Evolutionary conservation across 805 yeast species (phyloP), one percentile per base, ranked within the genome.

Genomic region (Spathaspora sp.): DNA sequence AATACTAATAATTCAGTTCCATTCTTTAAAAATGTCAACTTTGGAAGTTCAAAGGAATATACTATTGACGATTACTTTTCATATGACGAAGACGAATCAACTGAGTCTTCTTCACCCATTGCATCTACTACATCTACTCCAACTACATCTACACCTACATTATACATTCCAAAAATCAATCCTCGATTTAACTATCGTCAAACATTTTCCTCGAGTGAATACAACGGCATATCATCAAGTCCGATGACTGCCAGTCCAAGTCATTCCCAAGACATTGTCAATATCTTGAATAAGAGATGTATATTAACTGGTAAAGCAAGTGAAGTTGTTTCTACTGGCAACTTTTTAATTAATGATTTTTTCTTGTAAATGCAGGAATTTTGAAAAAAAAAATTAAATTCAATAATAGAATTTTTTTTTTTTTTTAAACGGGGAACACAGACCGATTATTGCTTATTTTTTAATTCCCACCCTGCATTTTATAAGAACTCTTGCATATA

Each of bases 311-410:
- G 78, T 45, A 69, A 65, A 55, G 75, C 76, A 49, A 70, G 75
- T 51, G 78, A 73, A 60, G 74, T 73, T 74, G 69, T 75, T 50
- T 68, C 77, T 48, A 64, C 71, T 28, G 70, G 75, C 23, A 72
- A 67, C 46, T 70, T 75, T 51, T 58, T 73, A 55, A 68, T 74
- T 56, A 72, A 72, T 55, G 79, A 75, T 51, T 74, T 74, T 54
- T 70, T 73, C 59, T 68, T 73, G 55, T 74, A 62, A 64, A 42
- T 38, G 18, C 14, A 44, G 10, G n/a, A 23, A 18, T 5, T n/a
- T 40, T 26, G 39, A 38, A 20, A 38, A 29, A 18, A 35, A 38
- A 32, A 28, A 5, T 40, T 39, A 16, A 29, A 29, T 28, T 7
- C 11, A 29, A 29, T 29, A 10, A 29, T 5, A 29, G 9, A 28